These are phyloP conservation scores for Botrytis fragariae DNA, from an alignment of 2,329 filamentous ascomycete genomes.

Conservation along the genomic window DNA sequence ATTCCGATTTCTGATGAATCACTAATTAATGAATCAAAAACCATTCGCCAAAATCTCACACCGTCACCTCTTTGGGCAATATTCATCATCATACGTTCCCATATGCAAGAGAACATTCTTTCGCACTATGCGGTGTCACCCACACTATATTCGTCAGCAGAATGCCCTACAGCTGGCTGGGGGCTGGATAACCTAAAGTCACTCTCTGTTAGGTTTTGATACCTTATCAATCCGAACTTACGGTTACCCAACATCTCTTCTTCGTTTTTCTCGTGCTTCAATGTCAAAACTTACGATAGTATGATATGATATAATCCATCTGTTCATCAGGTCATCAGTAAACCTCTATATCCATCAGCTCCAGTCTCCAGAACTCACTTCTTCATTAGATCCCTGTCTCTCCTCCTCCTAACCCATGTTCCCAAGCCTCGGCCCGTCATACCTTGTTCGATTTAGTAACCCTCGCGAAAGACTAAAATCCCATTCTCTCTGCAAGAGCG, in stretches of 20 bases:
- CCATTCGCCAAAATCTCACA: constrained; percentile 7
- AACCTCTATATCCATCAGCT: not conserved
- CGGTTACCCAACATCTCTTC: not conserved
- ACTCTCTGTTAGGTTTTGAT: not conserved
- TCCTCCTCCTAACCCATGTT: constrained; percentile 1
- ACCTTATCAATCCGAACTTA: not conserved
- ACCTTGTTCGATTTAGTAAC: not conserved
- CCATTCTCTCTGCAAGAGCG: constrained; percentile 5
- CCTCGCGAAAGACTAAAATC: not conserved
- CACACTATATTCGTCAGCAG: constrained; percentile 9
- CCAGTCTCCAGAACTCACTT: not conserved
- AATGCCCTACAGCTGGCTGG: constrained; percentile 9
- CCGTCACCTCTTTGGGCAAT: constrained; percentile 12
- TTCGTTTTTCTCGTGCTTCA: not conserved
- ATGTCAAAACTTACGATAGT: not conserved
- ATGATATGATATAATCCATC: not conserved
- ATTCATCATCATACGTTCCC: constrained; percentile 11
- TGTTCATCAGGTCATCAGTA: not conserved
- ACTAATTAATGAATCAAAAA: not conserved
- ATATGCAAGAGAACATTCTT: constrained; percentile 18
- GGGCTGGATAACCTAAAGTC: not conserved
- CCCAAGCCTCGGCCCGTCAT: constrained; percentile 13
- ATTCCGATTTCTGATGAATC: not conserved
- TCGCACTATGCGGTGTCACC: not conserved
- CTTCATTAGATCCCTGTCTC: not conserved